Evolutionary conservation across 495 filamentous ascomycete species (phyloP), one percentile per base, ranked within the genome.

Genomic region (Podospora appendiculata): DNA sequence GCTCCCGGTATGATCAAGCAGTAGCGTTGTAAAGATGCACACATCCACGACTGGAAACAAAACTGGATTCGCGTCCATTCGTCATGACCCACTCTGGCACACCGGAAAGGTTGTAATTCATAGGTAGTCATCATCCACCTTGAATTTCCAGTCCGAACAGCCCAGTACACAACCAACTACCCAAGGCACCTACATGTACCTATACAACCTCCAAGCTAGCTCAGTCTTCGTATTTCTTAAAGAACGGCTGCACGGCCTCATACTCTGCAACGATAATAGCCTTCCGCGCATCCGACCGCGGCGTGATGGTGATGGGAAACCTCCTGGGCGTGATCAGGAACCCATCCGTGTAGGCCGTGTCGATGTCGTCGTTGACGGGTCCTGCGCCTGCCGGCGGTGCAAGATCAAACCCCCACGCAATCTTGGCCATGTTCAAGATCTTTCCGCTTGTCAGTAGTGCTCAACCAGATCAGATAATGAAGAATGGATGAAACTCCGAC

Each of bases 401-500:
- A 4, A 44, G 41, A 17, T 44, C 41, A 4, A 44, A 19, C 13
- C 8, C 41, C 41, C 41, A 44, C 10, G 41, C 41, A 4, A 44
- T 14, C 16, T 44, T 44, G 41, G 41, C 41, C 41, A 44, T 44
- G 16, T 44, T 44, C 17, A 44, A 44, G 13, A 44, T 44, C 41
- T 44, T 12, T 44, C 16, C 4, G 4, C 13, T 17, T 3, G 38
- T 40, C 38, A 40, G 38, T 8, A n/a, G n/a, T n/a, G n/a, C n/a
- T n/a, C n/a, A n/a, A n/a, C n/a, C n/a, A n/a, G n/a, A n/a, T n/a
- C n/a, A n/a, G 73, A 73, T 2, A 40, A 3, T 11, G 8, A 2
- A 40, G 38, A 2, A 14, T 11, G 38, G 7, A 14, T 11, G 38
- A 77, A 79, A 1, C 71, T 66, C n/a, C 72, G 60, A 0, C 38